Evolutionary conservation across 495 filamentous ascomycete species (phyloP), one percentile per base, ranked within the genome.

Genomic region (Penicillium antarcticum): DNA sequence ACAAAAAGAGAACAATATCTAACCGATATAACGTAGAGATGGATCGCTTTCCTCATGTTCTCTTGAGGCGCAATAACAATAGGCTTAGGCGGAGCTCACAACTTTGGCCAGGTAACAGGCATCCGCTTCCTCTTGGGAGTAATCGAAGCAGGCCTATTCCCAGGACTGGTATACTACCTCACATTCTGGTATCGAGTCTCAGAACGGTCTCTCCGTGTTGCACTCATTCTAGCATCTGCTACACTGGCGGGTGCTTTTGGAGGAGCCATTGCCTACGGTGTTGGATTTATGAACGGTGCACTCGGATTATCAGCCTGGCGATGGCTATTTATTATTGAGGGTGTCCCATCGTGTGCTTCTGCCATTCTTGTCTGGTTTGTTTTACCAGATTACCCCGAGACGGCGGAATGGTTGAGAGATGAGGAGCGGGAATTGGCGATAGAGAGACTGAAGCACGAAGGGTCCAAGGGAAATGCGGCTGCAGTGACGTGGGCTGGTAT

Each of bases 271-370:
- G 84, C 82, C 34, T 84, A 77, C 55, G 82, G 78, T 40, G 73
- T 85, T 1, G 82, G 77, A 12, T 76, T 83, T 43, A 82, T 88
- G 82, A 83, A 86, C 42, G 69, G 71, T 4, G 70, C 65, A 0
- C 58, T 59, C 17, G 82, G 80, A 0, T 53, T 87, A 4, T 73
- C 76, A 12, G 84, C 69, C 9, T 88, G 86, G 85, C 67, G 84
- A 24, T 89, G 84, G 84, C 65, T 88, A 6, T 88, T 87, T 63
- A 84, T 88, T 42, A 67, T 87, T 18, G 85, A 87, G 57, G 85
- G 85, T 14, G 67, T 78, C 10, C 79, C 77, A 7, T 81, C 80
- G 0, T 78, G 74, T 45, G 49, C 79, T 6, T 79, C 74, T 21
- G 72, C 77, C 5, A 36, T 80, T n/a, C 54, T 79, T 3, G 76